Evolutionary conservation across 1,139 yeast genomes (phyloP).

Genomic region (Lizanozyma gosingica): DNA sequence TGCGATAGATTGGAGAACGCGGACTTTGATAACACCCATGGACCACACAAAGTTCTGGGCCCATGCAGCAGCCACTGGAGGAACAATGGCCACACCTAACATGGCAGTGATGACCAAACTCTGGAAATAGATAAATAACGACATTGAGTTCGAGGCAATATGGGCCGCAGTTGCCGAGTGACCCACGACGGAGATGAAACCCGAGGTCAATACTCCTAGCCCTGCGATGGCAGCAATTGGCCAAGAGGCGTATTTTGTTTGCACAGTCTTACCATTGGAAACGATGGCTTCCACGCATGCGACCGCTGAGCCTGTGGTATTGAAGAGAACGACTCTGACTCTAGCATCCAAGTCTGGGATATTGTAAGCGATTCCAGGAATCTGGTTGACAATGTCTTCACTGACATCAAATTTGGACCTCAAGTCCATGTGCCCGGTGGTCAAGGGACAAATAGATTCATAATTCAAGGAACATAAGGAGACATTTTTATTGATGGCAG

Average conservation of each 20-base stretch:
- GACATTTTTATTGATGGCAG: conserved; percentile 45
- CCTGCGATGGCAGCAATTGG: conserved; percentile 92
- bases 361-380: conserved; percentile 81
- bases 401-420: conserved; percentile 41
- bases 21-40: conserved; percentile 73
- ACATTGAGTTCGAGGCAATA: conserved; percentile 90
- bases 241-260: conserved; percentile 93
- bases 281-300: conserved; percentile 93
- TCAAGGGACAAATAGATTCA: conserved; percentile 65
- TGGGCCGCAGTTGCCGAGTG: conserved; percentile 93
- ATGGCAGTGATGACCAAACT: conserved; percentile 85
- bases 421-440: conserved; percentile 81
- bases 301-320: conserved; percentile 42
- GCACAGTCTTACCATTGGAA: conserved; percentile 88
- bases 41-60: conserved; percentile 97
- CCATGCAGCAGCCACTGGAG: conserved; percentile 99
- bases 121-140: conserved; percentile 89
- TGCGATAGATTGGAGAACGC: conserved; percentile 80
- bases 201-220: conserved; percentile 78
- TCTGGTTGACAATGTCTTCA: conserved; percentile 32
- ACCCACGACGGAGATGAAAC: conserved; percentile 79
- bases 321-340: conserved; percentile 63
- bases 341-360: conserved; percentile 93
- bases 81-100: conserved; percentile 91
- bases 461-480: conserved; percentile 55